These are phyloP conservation scores for Annulohypoxylon nitens DNA, from an alignment of 495 filamentous ascomycete species.

Conservation along the genomic window DNA sequence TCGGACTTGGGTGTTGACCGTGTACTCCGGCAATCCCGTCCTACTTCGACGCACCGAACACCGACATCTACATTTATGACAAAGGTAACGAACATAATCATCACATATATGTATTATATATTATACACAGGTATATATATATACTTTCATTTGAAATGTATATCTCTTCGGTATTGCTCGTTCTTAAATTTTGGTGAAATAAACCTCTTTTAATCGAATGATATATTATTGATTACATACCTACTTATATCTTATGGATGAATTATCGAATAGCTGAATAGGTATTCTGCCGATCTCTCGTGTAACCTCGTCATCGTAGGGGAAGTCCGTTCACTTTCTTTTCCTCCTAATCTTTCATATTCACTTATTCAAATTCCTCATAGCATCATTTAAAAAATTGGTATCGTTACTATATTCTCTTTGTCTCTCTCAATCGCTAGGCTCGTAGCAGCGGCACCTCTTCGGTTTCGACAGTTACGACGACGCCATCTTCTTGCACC, in stretches of 20 bases:
- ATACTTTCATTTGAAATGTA: not conserved
- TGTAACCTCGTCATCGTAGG: slow-evolving; percentile 6
- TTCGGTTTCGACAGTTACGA: no score
- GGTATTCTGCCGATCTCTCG: not conserved
- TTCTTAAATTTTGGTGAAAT: no score
- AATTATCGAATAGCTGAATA: not conserved
- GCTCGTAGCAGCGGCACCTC: no score
- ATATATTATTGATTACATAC: not conserved
- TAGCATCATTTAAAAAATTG: no score
- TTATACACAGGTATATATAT: not conserved
- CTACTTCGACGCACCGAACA: slow-evolving; percentile 17
- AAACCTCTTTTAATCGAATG: not conserved
- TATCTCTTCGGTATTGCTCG: no score
- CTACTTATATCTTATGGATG: not conserved
- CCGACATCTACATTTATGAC: not conserved
- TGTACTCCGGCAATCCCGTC: not conserved
- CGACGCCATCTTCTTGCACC: not conserved
- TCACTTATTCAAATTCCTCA: not conserved
- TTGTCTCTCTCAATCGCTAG: not conserved
- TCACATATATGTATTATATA: not conserved
- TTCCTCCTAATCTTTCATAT: not conserved
- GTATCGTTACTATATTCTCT: no score
- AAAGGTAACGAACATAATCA: no score
- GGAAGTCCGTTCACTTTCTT: slow-evolving; percentile 34
- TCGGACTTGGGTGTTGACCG: slow-evolving; percentile 35